Base-by-base conservation (phyloP, 1,139 yeast genomes). In the Protomyces macrosporus region DNA sequence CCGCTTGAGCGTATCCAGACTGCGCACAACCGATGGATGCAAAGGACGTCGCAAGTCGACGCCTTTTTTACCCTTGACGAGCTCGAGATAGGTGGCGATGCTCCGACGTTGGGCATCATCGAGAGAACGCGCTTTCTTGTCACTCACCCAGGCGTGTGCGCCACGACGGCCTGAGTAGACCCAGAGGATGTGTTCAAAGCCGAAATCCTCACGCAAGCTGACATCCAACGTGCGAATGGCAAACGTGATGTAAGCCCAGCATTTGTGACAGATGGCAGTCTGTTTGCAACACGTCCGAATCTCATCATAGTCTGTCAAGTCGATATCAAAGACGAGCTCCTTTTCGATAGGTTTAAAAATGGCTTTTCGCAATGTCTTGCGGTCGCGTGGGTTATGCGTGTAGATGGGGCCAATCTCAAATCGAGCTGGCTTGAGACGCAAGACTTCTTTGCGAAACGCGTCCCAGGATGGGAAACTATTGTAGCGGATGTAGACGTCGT, bases 121-220 rank as follows among this genome's bases (percentile, higher is more conserved):
- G 68, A 93, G 76, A 2, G 75, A 72, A 65, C 97, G 79, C 0
- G 97, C 97, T 59, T 91, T 78, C 63, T 82, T 76, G 73, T 95
- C 98, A 75, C 97, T 88, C 34, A 93, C 82, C 99, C 99, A 93
- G 70, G 98, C 95, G 79, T 93, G 99, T 34, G 96, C 97, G 75
- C 99, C 99, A 81, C 99, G 88, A 79, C 99, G 86, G 56, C 99
- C 99, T 0, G 97, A 90, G 73, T 90, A 93, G 2, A 93, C 97
- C 98, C 98, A 93, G 55, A 93, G 78, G 72, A 90, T 78, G 73
- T 90, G 86, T 65, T 85, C 77, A 74, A 90, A 91, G 0, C 97
- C 98, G 76, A 95, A 93, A 75, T 93, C 98, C 59, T 90, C 89
- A 64, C 83, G 78, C 65, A 93, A 78, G 0, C 96, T 87, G 1